These are phyloP conservation scores for Coleophoma eucalyptorum DNA, from an alignment of 2,329 filamentous ascomycete genomes.

Conservation along the genomic window DNA sequence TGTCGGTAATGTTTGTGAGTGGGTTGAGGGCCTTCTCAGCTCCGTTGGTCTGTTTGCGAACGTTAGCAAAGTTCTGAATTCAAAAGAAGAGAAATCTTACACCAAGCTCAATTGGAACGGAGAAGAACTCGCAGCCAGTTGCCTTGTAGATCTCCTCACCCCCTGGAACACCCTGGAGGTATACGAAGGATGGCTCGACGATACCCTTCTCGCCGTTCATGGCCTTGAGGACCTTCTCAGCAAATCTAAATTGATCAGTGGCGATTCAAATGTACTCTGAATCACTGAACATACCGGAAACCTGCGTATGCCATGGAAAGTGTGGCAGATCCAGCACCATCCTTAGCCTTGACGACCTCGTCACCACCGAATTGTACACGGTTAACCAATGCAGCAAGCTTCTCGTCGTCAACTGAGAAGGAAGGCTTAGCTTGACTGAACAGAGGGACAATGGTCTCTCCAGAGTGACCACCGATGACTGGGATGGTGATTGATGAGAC, in stretches of 20 bases:
- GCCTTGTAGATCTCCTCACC: constrained; percentile 83
- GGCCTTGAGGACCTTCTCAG: constrained; percentile 90
- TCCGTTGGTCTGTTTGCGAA: constrained; percentile 62
- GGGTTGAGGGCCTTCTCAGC: constrained; percentile 83
- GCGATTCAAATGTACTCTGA: background rate
- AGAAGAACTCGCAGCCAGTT: constrained; percentile 90
- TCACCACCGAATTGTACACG: constrained; percentile 98
- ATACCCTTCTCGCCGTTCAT: constrained; percentile 92
- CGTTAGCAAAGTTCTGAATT: constrained; percentile 23
- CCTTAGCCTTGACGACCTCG: constrained; percentile 93
- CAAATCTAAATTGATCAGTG: constrained; percentile 58
- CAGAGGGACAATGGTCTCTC: constrained; percentile 95
- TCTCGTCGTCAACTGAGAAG: constrained; percentile 80
- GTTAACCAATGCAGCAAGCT: constrained; percentile 86
- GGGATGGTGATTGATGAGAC: constrained; percentile 82
- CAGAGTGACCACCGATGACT: constrained; percentile 95
- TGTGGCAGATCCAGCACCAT: constrained; percentile 84
- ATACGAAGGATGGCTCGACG: constrained; percentile 92
- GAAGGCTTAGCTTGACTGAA: constrained; percentile 86
- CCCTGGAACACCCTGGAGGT: constrained; percentile 84
- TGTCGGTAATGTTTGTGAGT: constrained; percentile 70
- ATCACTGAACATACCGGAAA: constrained; percentile 62
- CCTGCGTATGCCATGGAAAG: constrained; percentile 95
- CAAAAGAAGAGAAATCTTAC: constrained; percentile 52
- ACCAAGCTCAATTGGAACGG: constrained; percentile 90